phyloP scores from a whole-genome alignment of 768 basidiomycete genomes.

The Chalciporus piperatus region DNA sequence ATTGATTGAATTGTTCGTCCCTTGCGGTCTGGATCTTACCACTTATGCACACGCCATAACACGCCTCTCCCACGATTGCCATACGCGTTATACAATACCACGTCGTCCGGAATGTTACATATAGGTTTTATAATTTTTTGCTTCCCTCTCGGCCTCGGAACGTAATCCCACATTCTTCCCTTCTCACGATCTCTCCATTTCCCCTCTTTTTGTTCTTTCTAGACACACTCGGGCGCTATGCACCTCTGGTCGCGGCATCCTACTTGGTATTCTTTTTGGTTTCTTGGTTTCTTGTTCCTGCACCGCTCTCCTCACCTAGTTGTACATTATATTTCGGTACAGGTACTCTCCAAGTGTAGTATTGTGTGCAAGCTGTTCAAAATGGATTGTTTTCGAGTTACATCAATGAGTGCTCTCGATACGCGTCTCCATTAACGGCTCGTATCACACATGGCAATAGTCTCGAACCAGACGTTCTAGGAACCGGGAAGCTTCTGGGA shows the following conservation, averaged over 20 bases:
- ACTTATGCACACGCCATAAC: neutral
- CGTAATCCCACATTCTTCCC: neutral
- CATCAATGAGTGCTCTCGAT: no score
- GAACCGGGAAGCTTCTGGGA: no score
- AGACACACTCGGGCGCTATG: neutral
- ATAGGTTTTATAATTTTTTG: slow-evolving; percentile 7
- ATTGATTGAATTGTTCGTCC: slow-evolving; percentile 2
- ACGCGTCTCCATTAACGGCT: no score
- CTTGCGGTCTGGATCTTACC: neutral
- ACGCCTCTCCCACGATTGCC: neutral
- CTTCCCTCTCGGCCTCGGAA: neutral
- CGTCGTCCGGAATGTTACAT: slow-evolving; percentile 8
- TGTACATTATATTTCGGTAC: slow-evolving; percentile 10
- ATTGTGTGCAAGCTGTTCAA: neutral
- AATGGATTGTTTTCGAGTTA: neutral
- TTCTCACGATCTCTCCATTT: neutral
- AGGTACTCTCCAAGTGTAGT: neutral
- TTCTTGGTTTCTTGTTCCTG: neutral
- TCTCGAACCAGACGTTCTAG: no score
- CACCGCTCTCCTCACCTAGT: neutral
- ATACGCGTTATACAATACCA: slow-evolving; percentile 10
- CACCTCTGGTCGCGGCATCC: neutral
- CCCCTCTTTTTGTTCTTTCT: neutral
- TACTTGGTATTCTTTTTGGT: neutral
- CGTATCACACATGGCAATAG: no score